Conservation (phyloP, 257 asterid genomes). For the Euphrasia confusa region DNA sequence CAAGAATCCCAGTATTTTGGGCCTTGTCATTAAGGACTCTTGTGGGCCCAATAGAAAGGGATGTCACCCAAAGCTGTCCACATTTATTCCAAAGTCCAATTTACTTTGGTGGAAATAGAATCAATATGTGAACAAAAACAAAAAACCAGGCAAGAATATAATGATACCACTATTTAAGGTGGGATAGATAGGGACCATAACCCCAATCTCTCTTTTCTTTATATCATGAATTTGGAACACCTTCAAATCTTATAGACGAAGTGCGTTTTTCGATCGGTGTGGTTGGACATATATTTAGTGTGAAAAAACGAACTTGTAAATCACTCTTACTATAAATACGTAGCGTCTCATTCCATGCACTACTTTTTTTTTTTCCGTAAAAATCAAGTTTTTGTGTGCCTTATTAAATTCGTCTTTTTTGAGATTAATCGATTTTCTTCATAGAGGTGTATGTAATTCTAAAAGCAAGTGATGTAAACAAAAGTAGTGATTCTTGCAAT, state of each 20-base stretch:
- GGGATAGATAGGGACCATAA: conserved; percentile 22
- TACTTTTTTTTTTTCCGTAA: too few relatives aligned
- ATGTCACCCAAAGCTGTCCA: conserved; percentile 33
- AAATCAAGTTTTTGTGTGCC: too few relatives aligned
- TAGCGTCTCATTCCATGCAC: too few relatives aligned
- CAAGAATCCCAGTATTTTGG: conserved; percentile 38
- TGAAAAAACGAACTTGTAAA: too few relatives aligned
- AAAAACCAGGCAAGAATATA: conserved; percentile 26
- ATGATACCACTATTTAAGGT: conserved; percentile 23
- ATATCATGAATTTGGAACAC: conserved; percentile 19
- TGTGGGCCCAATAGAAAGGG: conserved; percentile 30
- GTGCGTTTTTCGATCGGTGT: neutral
- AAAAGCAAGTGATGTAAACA: neutral
- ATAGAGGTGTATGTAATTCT: too few relatives aligned
- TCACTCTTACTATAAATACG: too few relatives aligned
- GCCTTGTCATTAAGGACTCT: conserved; percentile 32
- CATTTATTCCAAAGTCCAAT: conserved; percentile 37
- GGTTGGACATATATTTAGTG: too few relatives aligned
- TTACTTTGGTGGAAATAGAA: conserved; percentile 7
- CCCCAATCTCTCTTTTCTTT: neutral
- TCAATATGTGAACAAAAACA: conserved; percentile 22
- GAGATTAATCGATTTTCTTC: too few relatives aligned
- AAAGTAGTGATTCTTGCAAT: neutral
- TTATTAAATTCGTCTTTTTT: too few relatives aligned
- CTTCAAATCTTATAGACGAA: conserved; percentile 13